Evolutionary conservation across 306 rosid species (phyloP).

Genomic region (Sphenostylis stenocarpa): DNA sequence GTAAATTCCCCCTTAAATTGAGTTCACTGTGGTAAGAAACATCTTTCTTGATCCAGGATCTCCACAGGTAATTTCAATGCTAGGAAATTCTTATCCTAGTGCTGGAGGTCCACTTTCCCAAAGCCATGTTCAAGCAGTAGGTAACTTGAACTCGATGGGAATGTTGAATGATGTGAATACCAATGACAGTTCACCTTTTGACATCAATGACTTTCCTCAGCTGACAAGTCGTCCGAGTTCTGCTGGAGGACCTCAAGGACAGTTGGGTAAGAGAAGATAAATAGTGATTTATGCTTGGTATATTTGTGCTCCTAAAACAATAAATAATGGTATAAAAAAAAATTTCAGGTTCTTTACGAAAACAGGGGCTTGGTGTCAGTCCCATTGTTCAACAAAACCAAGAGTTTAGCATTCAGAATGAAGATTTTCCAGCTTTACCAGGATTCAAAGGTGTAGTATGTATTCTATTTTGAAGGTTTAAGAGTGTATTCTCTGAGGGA

Average conservation of each 20-base stretch:
- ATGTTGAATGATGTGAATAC: constrained; percentile 91
- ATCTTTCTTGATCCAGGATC: constrained; percentile 72
- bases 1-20: neutral
- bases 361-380: constrained; percentile 92
- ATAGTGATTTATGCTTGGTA: constrained; percentile 9
- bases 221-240: constrained; percentile 91
- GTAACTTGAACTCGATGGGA: constrained; percentile 81
- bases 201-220: constrained; percentile 92
- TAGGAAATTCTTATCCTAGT: constrained; percentile 79
- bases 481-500: neutral
- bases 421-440: constrained; percentile 97
- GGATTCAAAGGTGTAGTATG: constrained; percentile 82
- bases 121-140: constrained; percentile 75
- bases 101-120: constrained; percentile 91
- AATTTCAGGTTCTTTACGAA: constrained; percentile 85
- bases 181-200: constrained; percentile 84
- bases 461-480: neutral
- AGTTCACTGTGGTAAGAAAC: constrained; percentile 20
- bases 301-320: constrained; percentile 10
- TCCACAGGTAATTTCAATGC: constrained; percentile 86
- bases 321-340: constrained; percentile 27
- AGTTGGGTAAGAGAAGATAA: constrained; percentile 60
- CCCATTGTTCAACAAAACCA: constrained; percentile 97
- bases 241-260: constrained; percentile 98
- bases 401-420: constrained; percentile 97